Percentiles rank a stretch among this genome's conserved stretches.
Evolutionary conservation across 352 stramenopile genomes (phyloP).

Genomic region (Pythium phragmiticola): DNA sequence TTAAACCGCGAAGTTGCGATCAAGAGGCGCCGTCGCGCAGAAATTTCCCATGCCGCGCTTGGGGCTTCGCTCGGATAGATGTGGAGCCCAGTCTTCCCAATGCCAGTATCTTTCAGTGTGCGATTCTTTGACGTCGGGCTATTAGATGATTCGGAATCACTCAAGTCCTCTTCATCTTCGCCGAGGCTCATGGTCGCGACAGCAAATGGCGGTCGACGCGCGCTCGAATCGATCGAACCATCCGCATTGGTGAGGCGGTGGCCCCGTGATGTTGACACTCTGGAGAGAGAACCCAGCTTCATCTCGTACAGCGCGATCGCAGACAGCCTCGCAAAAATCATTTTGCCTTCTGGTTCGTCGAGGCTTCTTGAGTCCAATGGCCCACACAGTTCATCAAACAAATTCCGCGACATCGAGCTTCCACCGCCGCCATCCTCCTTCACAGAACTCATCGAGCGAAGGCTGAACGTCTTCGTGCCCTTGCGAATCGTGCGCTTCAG

Average conservation of each 20-base stretch:
- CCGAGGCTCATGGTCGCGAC: not conserved
- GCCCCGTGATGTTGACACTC: not conserved
- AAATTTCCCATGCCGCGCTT: constrained; percentile 55
- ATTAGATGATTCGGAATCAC: constrained; percentile 10
- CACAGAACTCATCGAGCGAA: constrained; percentile 22
- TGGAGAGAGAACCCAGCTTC: not conserved
- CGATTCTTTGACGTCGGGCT: not conserved
- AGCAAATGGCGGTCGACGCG: not conserved
- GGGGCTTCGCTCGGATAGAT: constrained; percentile 67
- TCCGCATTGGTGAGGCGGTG: not conserved
- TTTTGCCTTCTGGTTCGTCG: constrained; percentile 54
- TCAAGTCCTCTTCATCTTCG: constrained; percentile 7
- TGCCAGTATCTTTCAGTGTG: not conserved
- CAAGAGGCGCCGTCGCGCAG: constrained; percentile 54
- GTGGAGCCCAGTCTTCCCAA: constrained; percentile 43
- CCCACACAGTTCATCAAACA: constrained; percentile 51
- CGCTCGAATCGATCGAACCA: not conserved
- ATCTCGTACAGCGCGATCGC: constrained; percentile 51
- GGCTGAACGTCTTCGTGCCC: constrained; percentile 46
- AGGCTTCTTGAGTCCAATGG: constrained; percentile 40
- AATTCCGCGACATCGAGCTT: not conserved
- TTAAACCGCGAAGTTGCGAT: constrained; percentile 74
- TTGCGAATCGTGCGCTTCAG: constrained; percentile 54
- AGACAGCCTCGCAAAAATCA: constrained; percentile 62
- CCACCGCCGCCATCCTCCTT: not conserved